These are phyloP conservation scores for Pisolithus tinctorius DNA, from an alignment of 768 basidiomycete genomes.

Conservation along the genomic window DNA sequence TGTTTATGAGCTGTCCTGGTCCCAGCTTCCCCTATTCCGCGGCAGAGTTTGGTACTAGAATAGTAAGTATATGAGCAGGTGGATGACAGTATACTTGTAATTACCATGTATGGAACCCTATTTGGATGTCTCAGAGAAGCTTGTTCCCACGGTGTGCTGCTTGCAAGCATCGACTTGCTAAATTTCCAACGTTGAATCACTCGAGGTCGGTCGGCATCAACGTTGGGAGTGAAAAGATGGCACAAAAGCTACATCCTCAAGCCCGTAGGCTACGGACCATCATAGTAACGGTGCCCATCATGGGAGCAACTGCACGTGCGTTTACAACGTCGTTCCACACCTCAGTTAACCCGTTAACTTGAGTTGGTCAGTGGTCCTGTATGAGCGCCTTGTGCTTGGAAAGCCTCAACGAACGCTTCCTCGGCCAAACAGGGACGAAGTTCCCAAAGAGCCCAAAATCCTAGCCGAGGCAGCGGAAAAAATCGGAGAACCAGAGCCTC, in stretches of 20 bases:
- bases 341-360: conserved; percentile 6
- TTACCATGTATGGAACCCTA: no score
- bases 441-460: conserved; percentile 8
- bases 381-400: conserved; percentile 54
- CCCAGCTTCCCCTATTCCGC: conserved; percentile 33
- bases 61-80: conserved; percentile 29
- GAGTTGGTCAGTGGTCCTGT: conserved; percentile 47
- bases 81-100: no score
- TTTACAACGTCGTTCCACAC: conserved; percentile 1
- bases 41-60: conserved; percentile 47
- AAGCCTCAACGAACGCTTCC: conserved; percentile 40
- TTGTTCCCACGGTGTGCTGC: no score
- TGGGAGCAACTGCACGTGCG: conserved; percentile 59
- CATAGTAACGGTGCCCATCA: conserved; percentile 58
- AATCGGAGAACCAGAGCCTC: conserved; percentile 9
- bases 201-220: background rate
- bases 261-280: conserved; percentile 44
- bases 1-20: conserved; percentile 62
- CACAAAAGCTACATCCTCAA: conserved; percentile 35
- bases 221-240: conserved; percentile 11
- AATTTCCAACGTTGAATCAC: no score
- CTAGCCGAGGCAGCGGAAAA: conserved; percentile 8
- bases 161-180: no score
- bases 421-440: conserved; percentile 4
- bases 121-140: no score